These are phyloP conservation scores for Diaporthe caulivora DNA, from an alignment of 2,329 filamentous ascomycete genomes.

Conservation along the genomic window DNA sequence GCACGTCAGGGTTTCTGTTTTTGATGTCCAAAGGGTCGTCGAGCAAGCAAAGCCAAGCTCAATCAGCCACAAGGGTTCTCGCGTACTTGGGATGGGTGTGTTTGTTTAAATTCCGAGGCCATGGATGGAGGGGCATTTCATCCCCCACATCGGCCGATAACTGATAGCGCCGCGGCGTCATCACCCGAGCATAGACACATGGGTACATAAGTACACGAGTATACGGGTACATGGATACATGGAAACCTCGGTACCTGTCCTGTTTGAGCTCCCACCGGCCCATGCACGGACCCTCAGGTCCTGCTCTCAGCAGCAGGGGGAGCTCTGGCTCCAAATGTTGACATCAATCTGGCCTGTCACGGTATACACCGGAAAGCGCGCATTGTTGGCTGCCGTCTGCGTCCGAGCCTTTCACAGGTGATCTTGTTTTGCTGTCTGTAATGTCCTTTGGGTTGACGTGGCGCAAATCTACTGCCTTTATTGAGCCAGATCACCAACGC, in stretches of 20 bases:
- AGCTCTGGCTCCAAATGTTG: slow-evolving; percentile 6
- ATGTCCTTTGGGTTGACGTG: background rate
- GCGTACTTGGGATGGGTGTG: background rate
- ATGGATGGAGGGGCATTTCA: slow-evolving; percentile 30
- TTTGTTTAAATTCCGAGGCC: background rate
- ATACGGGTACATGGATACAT: background rate
- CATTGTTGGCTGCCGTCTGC: background rate
- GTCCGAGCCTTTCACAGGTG: background rate
- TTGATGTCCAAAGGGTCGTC: background rate
- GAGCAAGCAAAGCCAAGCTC: background rate
- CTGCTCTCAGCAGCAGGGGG: background rate
- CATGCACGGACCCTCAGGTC: background rate
- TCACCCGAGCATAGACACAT: background rate
- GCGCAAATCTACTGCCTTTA: no score
- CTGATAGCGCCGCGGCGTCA: slow-evolving; percentile 11
- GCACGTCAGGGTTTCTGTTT: background rate
- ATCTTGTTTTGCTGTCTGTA: slow-evolving; percentile 10
- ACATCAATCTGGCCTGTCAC: slow-evolving; percentile 5
- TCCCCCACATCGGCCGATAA: slow-evolving; percentile 18
- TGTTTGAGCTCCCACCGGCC: background rate
- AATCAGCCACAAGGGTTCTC: slow-evolving; percentile 15
- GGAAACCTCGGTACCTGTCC: background rate
- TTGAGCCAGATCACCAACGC: background rate
- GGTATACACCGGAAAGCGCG: background rate
- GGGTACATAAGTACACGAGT: no score